Percentiles rank a stretch among this genome's conserved stretches.
Conservation (phyloP, 2,329 filamentous ascomycete genomes). For the Didymosphaeria variabile region DNA sequence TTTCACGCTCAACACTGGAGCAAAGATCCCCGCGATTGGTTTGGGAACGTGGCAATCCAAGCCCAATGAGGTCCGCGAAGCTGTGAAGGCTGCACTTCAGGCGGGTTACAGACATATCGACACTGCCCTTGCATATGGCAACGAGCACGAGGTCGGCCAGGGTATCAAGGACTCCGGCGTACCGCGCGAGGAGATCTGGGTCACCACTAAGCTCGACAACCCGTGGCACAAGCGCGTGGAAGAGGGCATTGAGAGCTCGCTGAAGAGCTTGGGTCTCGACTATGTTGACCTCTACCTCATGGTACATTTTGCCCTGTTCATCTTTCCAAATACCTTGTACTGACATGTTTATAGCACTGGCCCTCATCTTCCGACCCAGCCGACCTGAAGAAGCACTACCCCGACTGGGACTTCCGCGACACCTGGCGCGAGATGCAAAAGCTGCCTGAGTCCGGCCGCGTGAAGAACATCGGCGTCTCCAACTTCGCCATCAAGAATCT, state of each 20-base stretch:
- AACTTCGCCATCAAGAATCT: conserved; percentile 86
- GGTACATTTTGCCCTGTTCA: conserved; percentile 28
- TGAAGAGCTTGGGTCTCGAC: conserved; percentile 69
- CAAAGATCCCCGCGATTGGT: conserved; percentile 77
- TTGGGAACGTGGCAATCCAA: conserved; percentile 82
- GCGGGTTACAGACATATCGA: conserved; percentile 79
- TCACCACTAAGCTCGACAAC: conserved; percentile 87
- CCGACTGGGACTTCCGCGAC: conserved; percentile 84
- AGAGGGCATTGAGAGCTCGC: conserved; percentile 67
- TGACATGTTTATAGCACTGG: conserved; percentile 57
- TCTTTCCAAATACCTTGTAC: not conserved
- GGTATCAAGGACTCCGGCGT: conserved; percentile 74
- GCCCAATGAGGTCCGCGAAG: conserved; percentile 72
- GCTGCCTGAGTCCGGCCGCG: conserved; percentile 73
- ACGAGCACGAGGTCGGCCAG: conserved; percentile 76
- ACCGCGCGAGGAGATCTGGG: conserved; percentile 73
- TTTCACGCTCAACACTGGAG: conserved; percentile 61
- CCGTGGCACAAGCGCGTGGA: conserved; percentile 72
- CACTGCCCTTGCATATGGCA: conserved; percentile 80
- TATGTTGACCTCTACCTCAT: conserved; percentile 77
- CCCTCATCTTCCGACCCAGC: conserved; percentile 70
- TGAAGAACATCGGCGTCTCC: conserved; percentile 82
- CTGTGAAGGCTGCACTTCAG: conserved; percentile 74
- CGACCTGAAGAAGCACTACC: conserved; percentile 71
- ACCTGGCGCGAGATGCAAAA: conserved; percentile 80